These are phyloP conservation scores for Coemansia sp. DNA, from an alignment of 192 early-diverging fungal genomes.

Conservation along the genomic window DNA sequence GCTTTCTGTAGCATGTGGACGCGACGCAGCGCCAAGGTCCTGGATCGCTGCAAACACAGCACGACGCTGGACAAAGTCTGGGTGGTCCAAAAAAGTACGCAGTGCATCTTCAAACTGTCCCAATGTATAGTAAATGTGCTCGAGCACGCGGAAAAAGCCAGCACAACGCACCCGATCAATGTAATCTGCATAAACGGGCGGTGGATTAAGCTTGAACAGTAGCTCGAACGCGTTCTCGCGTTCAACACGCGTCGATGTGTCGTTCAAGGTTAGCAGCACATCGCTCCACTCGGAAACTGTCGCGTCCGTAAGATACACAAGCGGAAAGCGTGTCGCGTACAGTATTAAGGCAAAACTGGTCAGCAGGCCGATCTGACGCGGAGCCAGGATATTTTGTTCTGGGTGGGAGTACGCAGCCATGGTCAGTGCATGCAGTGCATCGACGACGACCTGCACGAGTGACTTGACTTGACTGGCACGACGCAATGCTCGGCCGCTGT, in stretches of 20 bases:
- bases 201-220: constrained; percentile 44
- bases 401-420: constrained; percentile 4
- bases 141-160: constrained; percentile 47
- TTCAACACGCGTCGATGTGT: constrained; percentile 32
- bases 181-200: constrained; percentile 29
- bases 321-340: constrained; percentile 46
- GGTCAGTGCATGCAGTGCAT: constrained; percentile 29
- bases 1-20: constrained; percentile 9
- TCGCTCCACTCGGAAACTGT: constrained; percentile 28
- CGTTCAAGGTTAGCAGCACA: constrained; percentile 30
- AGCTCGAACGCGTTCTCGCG: constrained; percentile 50
- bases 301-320: constrained; percentile 37
- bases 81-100: constrained; percentile 46
- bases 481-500: constrained; percentile 37
- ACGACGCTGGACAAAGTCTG: constrained; percentile 33
- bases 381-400: constrained; percentile 1
- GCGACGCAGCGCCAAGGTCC: constrained; percentile 19
- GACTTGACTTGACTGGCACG: constrained; percentile 54
- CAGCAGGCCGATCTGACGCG: constrained; percentile 35
- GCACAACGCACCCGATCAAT: constrained; percentile 33
- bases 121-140: constrained; percentile 32
- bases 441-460: constrained; percentile 40
- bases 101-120: constrained; percentile 35
- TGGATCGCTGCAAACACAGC: constrained; percentile 34
- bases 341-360: constrained; percentile 44